Percentiles rank a stretch among this genome's conserved stretches.
Conservation (phyloP, 2,329 filamentous ascomycete genomes). For the Aspergillus pseudoviridinutans region DNA sequence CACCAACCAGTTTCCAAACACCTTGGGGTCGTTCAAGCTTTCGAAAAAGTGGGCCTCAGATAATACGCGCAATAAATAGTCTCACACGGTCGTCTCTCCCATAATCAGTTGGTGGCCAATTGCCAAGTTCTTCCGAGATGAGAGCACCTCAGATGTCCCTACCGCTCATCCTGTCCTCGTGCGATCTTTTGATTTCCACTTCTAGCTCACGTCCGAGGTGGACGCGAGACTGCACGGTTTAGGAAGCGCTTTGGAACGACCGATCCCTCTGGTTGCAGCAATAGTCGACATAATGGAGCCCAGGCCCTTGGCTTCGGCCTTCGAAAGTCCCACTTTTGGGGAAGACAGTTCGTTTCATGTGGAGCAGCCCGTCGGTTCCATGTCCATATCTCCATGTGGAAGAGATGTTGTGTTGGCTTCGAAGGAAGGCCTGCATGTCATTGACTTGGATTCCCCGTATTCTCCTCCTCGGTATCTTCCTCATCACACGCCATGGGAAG, state of each 20-base stretch:
- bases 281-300: slow-evolving; percentile 36
- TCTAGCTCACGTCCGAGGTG: background rate
- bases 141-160: background rate
- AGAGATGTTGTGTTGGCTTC: slow-evolving; percentile 87
- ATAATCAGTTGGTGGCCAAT: slow-evolving; percentile 2
- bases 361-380: slow-evolving; percentile 74
- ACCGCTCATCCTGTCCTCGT: background rate
- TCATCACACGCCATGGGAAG: slow-evolving; percentile 87
- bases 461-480: slow-evolving; percentile 80
- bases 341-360: slow-evolving; percentile 80
- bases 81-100: background rate
- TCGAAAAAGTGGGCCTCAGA: background rate
- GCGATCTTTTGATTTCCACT: background rate
- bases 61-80: slow-evolving; percentile 10
- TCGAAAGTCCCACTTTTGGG: slow-evolving; percentile 83
- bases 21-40: background rate
- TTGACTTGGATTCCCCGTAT: slow-evolving; percentile 86
- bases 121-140: slow-evolving; percentile 13
- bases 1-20: background rate
- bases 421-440: slow-evolving; percentile 83
- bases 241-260: slow-evolving; percentile 1
- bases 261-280: slow-evolving; percentile 10
- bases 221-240: background rate
- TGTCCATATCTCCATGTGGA: slow-evolving; percentile 87
- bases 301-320: slow-evolving; percentile 53